These are phyloP conservation scores for Cladophialophora bantiana DNA, from an alignment of 2,329 filamentous ascomycete genomes.

Conservation along the genomic window DNA sequence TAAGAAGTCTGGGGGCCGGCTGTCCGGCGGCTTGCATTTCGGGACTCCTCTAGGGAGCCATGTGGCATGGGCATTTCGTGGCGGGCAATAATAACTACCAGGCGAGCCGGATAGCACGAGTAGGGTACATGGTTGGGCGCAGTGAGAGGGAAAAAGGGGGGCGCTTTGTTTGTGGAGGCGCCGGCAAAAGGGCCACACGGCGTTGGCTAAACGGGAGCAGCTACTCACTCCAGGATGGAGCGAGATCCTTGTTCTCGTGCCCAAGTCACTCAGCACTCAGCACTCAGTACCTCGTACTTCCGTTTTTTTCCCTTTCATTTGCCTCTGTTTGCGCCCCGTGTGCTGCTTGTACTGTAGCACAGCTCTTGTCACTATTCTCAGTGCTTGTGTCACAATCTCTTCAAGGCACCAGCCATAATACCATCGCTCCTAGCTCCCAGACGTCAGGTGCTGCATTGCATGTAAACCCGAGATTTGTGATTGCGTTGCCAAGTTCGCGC, in stretches of 20 bases:
- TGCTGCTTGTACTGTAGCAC: not conserved
- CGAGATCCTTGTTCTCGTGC: not conserved
- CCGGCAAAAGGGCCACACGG: conserved; percentile 8
- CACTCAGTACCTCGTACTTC: too few relatives aligned
- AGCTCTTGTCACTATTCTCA: conserved; percentile 1
- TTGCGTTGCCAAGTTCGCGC: conserved; percentile 6
- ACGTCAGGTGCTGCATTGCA: not conserved
- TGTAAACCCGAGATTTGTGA: not conserved
- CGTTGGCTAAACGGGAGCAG: not conserved
- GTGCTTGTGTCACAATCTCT: not conserved
- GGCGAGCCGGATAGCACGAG: conserved; percentile 2
- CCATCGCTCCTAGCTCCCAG: not conserved
- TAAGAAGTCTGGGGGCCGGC: not conserved
- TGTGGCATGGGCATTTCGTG: conserved; percentile 18
- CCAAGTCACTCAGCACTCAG: not conserved
- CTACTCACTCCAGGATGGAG: not conserved
- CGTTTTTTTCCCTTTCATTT: not conserved
- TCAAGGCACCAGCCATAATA: conserved; percentile 1
- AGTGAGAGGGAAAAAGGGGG: conserved; percentile 10
- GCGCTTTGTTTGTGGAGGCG: conserved; percentile 24
- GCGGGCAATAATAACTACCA: conserved; percentile 5
- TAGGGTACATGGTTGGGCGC: not conserved
- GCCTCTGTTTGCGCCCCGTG: not conserved
- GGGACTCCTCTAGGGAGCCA: conserved; percentile 17
- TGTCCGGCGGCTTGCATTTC: not conserved